Evolutionary conservation across 805 yeast genomes (phyloP).

Genomic region (Candida nemodendra): DNA sequence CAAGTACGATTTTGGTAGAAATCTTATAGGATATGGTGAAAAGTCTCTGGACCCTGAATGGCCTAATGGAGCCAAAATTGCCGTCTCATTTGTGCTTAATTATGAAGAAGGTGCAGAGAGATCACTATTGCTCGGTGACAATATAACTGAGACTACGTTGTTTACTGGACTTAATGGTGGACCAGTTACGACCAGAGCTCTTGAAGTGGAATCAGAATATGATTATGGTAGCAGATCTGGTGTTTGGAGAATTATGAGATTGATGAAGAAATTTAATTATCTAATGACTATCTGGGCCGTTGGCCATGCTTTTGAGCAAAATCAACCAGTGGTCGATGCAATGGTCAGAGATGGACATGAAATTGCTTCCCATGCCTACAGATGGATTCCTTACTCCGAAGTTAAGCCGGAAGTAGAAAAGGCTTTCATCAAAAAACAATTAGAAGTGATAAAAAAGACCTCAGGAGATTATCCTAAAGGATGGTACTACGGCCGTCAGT

Average conservation of each 20-base stretch:
- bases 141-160: slow-evolving; percentile 15
- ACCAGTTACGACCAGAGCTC: slow-evolving; percentile 12
- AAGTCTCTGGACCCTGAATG: slow-evolving; percentile 25
- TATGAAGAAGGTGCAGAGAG: slow-evolving; percentile 31
- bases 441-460: slow-evolving; percentile 30
- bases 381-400: slow-evolving; percentile 38
- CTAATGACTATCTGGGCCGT: slow-evolving; percentile 39
- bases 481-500: slow-evolving; percentile 38
- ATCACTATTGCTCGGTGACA: slow-evolving; percentile 14
- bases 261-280: slow-evolving; percentile 32
- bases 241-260: slow-evolving; percentile 28
- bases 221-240: slow-evolving; percentile 19
- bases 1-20: slow-evolving; percentile 15
- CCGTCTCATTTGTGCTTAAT: slow-evolving; percentile 28
- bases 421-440: slow-evolving; percentile 31
- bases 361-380: slow-evolving; percentile 38
- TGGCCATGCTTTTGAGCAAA: slow-evolving; percentile 38
- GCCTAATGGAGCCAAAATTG: slow-evolving; percentile 27
- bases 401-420: slow-evolving; percentile 34
- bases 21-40: slow-evolving; percentile 25
- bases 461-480: slow-evolving; percentile 37
- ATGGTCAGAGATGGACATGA: slow-evolving; percentile 39
- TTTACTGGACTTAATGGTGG: slow-evolving; percentile 17
- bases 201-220: slow-evolving; percentile 20
- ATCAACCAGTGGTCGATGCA: slow-evolving; percentile 35